Base-by-base conservation (phyloP, 495 filamentous ascomycete genomes). In the Lasiosphaeriaceae sp. region DNA sequence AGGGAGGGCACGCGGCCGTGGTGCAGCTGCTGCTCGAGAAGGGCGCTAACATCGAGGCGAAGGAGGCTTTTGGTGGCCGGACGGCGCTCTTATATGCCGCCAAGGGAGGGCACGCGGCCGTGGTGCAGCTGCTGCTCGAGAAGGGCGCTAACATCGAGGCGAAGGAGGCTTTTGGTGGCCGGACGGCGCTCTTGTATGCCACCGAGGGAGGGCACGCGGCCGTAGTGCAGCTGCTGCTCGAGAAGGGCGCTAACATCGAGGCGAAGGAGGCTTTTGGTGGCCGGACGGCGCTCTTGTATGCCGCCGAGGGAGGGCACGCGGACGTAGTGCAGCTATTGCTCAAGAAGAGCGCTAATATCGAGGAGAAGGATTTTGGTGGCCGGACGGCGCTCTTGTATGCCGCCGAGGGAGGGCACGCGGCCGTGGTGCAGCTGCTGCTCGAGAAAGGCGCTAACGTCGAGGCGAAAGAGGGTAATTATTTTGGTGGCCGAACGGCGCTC, bases 31-130 rank as follows among this genome's bases (percentile, higher is more conserved):
- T 67, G 12, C 50, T 67, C 3, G 59, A 47, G 16, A 47, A 31
- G 1, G 29, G 46, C 5, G 60, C 63, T 21, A 63, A 70, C 43
- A 51, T 62, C 44, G 47, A 69, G 12, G 23, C 57, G 11, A 61
- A 62, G 22, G 66, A 72, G 34, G 55, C 52, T 2, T 11, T 9
- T 14, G 6, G 6, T 12, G 54, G 34, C 11, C 29, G 23, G 3
- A 56, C 58, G 23, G 41, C 54, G 47, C 34, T 60, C 21, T 52
- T 20, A 11, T 37, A 1, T 1, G 58, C 58, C 11, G 48, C 58
- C 3, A 11, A 19, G 24, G 6, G 31, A 4, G 58, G 52, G 16
- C 52, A 51, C 37, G 26, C 41, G 37, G 39, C 34, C 34, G 34
- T 2, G 9, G 14, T 37, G 34, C 9, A 8, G 34, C 34, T 37